Base-by-base conservation (phyloP, 768 basidiomycete genomes). In the Lentinula guzmanii region DNA sequence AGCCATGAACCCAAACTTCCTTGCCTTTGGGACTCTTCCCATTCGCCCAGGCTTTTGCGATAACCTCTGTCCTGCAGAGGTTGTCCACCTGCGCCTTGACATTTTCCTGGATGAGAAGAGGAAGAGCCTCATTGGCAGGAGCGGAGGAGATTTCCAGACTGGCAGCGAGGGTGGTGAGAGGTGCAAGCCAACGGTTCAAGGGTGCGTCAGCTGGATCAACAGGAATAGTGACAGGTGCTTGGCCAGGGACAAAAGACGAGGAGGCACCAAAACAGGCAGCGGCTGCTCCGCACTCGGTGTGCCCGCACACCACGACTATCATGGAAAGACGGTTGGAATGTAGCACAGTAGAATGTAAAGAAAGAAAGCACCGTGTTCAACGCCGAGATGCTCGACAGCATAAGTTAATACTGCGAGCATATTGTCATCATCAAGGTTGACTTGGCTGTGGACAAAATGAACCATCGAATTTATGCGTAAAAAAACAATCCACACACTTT, bases 281-380 rank as follows among this genome's bases (percentile, higher is more conserved):
- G 3, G 83, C 89, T 56, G 93, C 93, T 59, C 91, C 93, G 70
- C 93, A 96, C 60, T 84, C 77, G 10, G 87, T 86, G 70, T 96
- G 93, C 16, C 93, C 93, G 28, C 88, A 90, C 66, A 95, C 76
- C 63, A 92, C 76, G 63, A 95, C 91, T 93, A 67, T 52, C 28
- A 45, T 64, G 52, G 52, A 39, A 62, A 54, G 48, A 66, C 64
- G 71, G 71, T 76, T 75, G 71, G 76, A 68, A 74, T 68, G 63
- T 60, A 35, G 63, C 60, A 64, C 62, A 64, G 5, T 39, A 62
- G 21, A 59, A 53, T 63, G 61, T 56, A 34, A 70, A 68, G 71
- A 70, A 65, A 71, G 62, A 67, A 83, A 79, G 71, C 71, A 92
- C 92, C 84, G 78, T 95, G 89, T 74, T 87, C 77, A 24, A 93